These are phyloP conservation scores for Tylopilus subfusipes DNA, from an alignment of 768 basidiomycete genomes.

Conservation along the genomic window DNA sequence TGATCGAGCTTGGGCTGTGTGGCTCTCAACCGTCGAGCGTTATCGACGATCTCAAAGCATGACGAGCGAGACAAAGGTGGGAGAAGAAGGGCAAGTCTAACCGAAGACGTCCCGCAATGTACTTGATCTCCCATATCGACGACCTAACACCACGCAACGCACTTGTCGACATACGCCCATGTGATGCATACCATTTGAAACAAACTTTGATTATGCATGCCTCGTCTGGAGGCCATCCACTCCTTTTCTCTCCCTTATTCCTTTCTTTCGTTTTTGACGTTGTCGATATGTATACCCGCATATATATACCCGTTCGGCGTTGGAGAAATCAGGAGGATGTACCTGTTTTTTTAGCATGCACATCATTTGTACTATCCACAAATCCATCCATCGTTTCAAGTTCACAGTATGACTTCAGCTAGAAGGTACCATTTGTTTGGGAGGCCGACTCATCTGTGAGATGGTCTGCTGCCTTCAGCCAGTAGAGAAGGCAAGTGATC, in stretches of 20 bases:
- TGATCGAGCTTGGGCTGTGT: slow-evolving; percentile 13
- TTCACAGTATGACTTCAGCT: too few relatives aligned
- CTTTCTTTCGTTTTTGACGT: not conserved
- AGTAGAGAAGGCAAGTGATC: too few relatives aligned
- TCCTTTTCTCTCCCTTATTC: not conserved
- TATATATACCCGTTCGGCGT: not conserved
- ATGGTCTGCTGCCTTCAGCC: too few relatives aligned
- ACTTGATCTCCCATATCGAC: not conserved
- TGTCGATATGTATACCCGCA: slow-evolving; percentile 1
- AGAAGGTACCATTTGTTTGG: too few relatives aligned
- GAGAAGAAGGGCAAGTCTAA: not conserved
- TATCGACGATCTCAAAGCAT: slow-evolving; percentile 1
- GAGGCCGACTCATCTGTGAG: too few relatives aligned
- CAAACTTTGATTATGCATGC: not conserved
- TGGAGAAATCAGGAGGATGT: not conserved
- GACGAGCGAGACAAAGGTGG: not conserved
- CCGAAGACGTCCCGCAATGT: not conserved
- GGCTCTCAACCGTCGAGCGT: slow-evolving; percentile 3
- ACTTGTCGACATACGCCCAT: too few relatives aligned
- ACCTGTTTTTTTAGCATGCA: not conserved
- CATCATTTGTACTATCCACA: not conserved
- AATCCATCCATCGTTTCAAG: not conserved
- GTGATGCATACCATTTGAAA: too few relatives aligned
- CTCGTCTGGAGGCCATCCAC: slow-evolving; percentile 3
- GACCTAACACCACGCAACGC: not conserved